A percentile compares a stretch with the other conserved stretches of the same genome.
These are phyloP conservation scores for Boletales sp. DNA, from an alignment of 768 basidiomycete species.

Conservation along the genomic window DNA sequence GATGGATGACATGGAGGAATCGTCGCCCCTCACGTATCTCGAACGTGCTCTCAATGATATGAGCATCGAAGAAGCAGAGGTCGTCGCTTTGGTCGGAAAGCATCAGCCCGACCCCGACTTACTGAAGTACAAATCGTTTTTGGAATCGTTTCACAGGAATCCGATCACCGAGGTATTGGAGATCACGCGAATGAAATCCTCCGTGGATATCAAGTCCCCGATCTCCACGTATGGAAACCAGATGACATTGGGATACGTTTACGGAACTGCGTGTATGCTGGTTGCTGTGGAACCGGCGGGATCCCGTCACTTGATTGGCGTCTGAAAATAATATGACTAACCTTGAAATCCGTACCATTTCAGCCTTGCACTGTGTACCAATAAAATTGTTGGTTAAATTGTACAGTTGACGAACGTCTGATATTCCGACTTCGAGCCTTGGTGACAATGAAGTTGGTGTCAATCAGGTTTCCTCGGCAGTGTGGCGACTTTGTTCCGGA, in stretches of 20 bases:
- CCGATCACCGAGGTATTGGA: slow-evolving; percentile 9
- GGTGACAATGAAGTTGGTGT: too few relatives aligned
- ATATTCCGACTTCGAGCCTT: too few relatives aligned
- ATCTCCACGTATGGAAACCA: slow-evolving; percentile 6
- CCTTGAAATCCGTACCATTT: too few relatives aligned
- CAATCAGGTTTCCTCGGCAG: too few relatives aligned
- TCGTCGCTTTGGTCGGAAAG: background rate
- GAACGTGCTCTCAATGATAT: background rate
- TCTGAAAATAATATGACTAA: too few relatives aligned
- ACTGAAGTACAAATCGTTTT: background rate
- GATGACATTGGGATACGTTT: slow-evolving; percentile 4
- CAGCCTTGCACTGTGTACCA: too few relatives aligned
- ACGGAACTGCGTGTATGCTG: slow-evolving; percentile 18
- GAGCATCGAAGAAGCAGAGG: slow-evolving; percentile 5
- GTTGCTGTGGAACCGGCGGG: slow-evolving; percentile 3
- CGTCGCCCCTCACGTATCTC: background rate
- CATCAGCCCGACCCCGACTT: too few relatives aligned
- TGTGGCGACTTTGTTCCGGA: too few relatives aligned
- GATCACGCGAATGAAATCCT: slow-evolving; percentile 11
- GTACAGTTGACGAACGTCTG: too few relatives aligned
- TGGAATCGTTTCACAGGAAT: background rate
- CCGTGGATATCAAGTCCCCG: background rate
- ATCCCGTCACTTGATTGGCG: background rate
- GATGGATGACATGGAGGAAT: background rate
- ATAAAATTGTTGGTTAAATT: too few relatives aligned